Evolutionary conservation across 139 green algal species (phyloP).

Genomic region (Chlamydomonas schloesseri): DNA sequence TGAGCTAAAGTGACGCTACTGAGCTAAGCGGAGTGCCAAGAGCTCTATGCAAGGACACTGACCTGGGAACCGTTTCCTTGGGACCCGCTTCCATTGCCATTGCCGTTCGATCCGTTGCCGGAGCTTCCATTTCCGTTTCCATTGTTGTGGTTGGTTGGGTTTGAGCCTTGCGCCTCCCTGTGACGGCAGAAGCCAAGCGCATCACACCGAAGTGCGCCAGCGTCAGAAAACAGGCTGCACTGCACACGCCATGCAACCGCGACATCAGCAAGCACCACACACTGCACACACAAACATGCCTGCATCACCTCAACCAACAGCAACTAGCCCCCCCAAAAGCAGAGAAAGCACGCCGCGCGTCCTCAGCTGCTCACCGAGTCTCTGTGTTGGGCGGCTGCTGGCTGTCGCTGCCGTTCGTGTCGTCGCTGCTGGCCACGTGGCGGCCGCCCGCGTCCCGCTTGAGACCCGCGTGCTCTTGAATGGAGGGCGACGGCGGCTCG

Average conservation of each 20-base stretch:
- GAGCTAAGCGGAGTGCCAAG: too few relatives aligned
- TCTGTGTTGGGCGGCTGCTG: neutral
- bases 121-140: constrained; percentile 50
- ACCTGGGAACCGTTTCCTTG: constrained; percentile 39
- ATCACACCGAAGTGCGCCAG: too few relatives aligned
- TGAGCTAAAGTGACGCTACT: too few relatives aligned
- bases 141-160: constrained; percentile 50
- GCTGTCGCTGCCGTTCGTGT: constrained; percentile 44
- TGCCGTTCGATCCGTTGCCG: constrained; percentile 37
- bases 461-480: neutral
- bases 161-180: constrained; percentile 51
- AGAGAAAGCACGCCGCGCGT: too few relatives aligned
- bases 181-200: too few relatives aligned
- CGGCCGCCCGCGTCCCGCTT: neutral
- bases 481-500: constrained; percentile 10
- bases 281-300: too few relatives aligned
- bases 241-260: too few relatives aligned
- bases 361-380: neutral
- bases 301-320: too few relatives aligned
- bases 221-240: too few relatives aligned
- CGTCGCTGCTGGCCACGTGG: neutral
- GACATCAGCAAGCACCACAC: too few relatives aligned
- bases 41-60: too few relatives aligned
- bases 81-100: constrained; percentile 46
- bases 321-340: too few relatives aligned